Percentiles rank a stretch among this genome's conserved stretches.
Conservation (phyloP, 257 asterid genomes). For the Solanum chmielewskii region DNA sequence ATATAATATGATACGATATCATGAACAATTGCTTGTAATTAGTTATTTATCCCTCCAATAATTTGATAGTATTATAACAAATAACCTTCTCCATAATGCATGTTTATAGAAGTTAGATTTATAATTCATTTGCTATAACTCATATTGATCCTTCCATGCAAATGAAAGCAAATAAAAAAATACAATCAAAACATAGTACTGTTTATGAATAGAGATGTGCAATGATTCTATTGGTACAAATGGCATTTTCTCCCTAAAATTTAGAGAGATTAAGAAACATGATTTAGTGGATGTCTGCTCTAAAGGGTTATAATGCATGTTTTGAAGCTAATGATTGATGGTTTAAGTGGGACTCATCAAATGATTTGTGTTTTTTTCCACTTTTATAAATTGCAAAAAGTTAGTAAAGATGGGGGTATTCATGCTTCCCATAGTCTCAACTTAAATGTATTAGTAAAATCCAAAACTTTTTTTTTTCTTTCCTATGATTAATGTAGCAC, state of each 20-base stretch:
- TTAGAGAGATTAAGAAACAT: conserved; percentile 9
- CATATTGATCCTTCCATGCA: background rate
- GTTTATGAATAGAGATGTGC: background rate
- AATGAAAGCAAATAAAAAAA: background rate
- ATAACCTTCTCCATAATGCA: background rate
- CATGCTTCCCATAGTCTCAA: background rate
- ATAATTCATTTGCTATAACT: background rate
- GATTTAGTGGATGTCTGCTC: background rate
- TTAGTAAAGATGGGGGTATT: background rate
- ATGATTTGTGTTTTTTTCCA: background rate
- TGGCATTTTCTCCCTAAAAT: background rate
- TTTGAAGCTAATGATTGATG: background rate
- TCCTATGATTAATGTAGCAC: background rate
- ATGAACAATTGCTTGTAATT: background rate
- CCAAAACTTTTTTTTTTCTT: background rate
- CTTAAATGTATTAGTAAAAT: background rate
- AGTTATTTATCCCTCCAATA: background rate
- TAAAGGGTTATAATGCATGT: background rate
- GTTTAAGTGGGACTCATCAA: background rate
- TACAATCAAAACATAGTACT: background rate
- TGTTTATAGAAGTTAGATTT: background rate
- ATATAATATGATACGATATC: no score
- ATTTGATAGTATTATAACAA: background rate
- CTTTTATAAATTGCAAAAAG: background rate
- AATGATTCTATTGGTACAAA: background rate